phyloP scores from a whole-genome alignment of 1,284 basidiomycete genomes.

The Microbotryomycetes sp. region DNA sequence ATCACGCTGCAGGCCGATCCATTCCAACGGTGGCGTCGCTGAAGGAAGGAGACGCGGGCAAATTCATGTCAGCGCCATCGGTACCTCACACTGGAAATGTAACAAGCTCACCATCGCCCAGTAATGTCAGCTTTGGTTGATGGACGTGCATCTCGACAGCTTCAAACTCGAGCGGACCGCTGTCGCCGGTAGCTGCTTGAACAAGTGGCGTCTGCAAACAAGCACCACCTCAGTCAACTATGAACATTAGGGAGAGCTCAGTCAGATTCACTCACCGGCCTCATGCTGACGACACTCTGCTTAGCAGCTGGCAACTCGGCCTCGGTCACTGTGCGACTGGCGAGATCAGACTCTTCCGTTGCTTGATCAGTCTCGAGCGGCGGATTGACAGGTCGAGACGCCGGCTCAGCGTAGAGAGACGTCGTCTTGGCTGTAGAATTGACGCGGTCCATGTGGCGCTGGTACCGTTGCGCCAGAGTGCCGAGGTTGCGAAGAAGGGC shows the following conservation, averaged over 20 bases:
- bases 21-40: conserved; percentile 32
- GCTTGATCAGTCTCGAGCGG: not conserved
- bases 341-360: not conserved
- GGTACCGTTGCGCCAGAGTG: conserved; percentile 2
- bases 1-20: conserved; percentile 26
- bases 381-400: not conserved
- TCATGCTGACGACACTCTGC: conserved; percentile 5
- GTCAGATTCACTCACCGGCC: conserved; percentile 2
- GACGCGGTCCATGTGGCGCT: conserved; percentile 6
- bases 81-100: not conserved
- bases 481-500: conserved; percentile 8
- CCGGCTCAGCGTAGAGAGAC: not conserved
- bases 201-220: not conserved
- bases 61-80: not conserved
- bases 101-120: conserved; percentile 28
- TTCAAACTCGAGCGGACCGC: conserved; percentile 5
- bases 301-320: not conserved
- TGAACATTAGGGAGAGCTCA: not conserved
- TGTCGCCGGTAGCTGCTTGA: not conserved
- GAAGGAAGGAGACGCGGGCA: not conserved
- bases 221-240: not conserved
- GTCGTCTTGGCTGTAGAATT: not conserved
- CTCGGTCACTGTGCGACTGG: not conserved
- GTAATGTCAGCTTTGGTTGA: conserved; percentile 19
- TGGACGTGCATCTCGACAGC: conserved; percentile 19